Conservation (phyloP, 768 basidiomycete genomes). For the Russula earlei region DNA sequence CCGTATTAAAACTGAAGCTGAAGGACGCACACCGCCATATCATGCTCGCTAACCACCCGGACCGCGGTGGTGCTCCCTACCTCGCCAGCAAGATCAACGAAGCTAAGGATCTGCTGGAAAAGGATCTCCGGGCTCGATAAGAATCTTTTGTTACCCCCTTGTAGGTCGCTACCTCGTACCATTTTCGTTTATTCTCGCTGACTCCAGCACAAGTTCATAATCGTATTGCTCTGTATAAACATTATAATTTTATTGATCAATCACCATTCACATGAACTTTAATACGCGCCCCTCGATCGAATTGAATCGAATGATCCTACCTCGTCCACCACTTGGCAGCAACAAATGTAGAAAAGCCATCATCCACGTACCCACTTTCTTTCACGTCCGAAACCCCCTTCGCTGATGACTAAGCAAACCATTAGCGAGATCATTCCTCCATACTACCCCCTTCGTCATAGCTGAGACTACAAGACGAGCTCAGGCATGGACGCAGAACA, state of each 20-base stretch:
- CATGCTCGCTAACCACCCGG: constrained; percentile 98
- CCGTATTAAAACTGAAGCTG: constrained; percentile 60
- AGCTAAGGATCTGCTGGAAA: constrained; percentile 87
- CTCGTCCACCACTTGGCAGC: too few species aligned
- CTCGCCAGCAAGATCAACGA: constrained; percentile 98
- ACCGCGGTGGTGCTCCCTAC: constrained; percentile 97
- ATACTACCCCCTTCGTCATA: too few species aligned
- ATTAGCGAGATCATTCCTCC: too few species aligned
- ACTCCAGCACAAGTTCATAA: background rate
- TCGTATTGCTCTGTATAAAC: constrained; percentile 2
- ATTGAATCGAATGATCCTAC: background rate
- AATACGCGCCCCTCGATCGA: background rate
- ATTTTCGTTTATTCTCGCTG: background rate
- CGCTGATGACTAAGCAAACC: constrained; percentile 8
- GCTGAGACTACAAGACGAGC: background rate
- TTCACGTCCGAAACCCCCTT: background rate
- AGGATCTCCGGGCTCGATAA: constrained; percentile 46
- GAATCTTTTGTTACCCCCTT: too few species aligned
- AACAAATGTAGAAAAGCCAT: too few species aligned
- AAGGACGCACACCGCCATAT: constrained; percentile 96
- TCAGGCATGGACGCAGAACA: constrained; percentile 20
- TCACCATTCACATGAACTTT: background rate
- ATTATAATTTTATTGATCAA: background rate
- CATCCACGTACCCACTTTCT: background rate
- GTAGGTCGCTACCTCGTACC: background rate